phyloP scores from a whole-genome alignment of 2,329 filamentous ascomycete species.

The Claviceps spartinae region DNA sequence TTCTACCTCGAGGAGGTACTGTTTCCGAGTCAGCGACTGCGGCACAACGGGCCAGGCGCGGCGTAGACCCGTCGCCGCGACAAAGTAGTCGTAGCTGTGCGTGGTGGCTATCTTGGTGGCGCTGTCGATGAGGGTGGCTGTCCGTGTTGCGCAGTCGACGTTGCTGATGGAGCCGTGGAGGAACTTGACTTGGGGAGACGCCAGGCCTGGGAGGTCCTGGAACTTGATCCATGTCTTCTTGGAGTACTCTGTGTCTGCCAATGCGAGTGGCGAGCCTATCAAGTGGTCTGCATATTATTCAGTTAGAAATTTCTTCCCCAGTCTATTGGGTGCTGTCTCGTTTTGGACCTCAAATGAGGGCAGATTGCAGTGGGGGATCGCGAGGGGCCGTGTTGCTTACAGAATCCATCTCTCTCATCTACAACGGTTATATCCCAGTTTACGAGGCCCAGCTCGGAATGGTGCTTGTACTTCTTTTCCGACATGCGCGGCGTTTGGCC shows the following conservation, averaged over 20 bases:
- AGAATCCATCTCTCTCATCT: conserved; percentile 73
- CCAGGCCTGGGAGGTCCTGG: conserved; percentile 52
- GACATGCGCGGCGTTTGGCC: conserved; percentile 37
- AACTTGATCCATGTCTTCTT: conserved; percentile 59
- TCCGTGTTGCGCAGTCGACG: conserved; percentile 46
- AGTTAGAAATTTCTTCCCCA: background rate
- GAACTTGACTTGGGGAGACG: conserved; percentile 45
- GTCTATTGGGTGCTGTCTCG: background rate
- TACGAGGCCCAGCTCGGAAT: conserved; percentile 31
- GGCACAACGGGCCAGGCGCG: conserved; percentile 62
- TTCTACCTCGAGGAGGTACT: conserved; percentile 49
- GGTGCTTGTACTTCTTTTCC: conserved; percentile 23
- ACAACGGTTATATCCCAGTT: conserved; percentile 59
- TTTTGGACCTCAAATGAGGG: background rate
- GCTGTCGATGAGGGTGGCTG: conserved; percentile 39
- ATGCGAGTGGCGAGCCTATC: conserved; percentile 61
- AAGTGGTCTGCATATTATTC: conserved; percentile 44
- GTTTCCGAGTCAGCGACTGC: conserved; percentile 44
- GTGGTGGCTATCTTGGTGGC: conserved; percentile 28
- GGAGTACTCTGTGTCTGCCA: conserved; percentile 49
- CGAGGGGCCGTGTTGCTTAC: conserved; percentile 30
- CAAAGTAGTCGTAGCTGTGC: conserved; percentile 58
- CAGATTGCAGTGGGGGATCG: background rate
- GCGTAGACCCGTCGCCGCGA: conserved; percentile 56
- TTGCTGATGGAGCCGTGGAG: conserved; percentile 50